Conservation (phyloP, 2,329 filamentous ascomycete genomes). For the Fusarium beomiforme region DNA sequence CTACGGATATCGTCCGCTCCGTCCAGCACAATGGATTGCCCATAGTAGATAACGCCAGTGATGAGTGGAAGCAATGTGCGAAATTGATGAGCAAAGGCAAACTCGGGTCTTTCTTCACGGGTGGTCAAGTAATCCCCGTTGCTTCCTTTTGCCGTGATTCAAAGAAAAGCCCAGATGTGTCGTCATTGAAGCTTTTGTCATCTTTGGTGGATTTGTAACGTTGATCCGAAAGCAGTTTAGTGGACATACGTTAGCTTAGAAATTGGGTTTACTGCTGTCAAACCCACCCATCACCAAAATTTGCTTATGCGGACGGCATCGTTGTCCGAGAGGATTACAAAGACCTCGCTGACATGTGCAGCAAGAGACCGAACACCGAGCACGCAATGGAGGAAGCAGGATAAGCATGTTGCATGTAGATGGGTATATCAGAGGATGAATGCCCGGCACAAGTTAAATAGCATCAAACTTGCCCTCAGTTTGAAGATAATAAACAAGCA, state of each 20-base stretch:
- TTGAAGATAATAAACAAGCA: neutral
- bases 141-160: neutral
- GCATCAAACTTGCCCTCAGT: neutral
- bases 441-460: neutral
- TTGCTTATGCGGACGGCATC: slow-evolving; percentile 1
- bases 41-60: neutral
- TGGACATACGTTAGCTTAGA: slow-evolving; percentile 19
- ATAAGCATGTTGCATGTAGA: neutral
- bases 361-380: slow-evolving; percentile 26
- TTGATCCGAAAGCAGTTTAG: neutral
- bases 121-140: too few species aligned
- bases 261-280: neutral
- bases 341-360: slow-evolving; percentile 4
- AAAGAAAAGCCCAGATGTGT: neutral
- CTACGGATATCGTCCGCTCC: neutral
- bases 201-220: slow-evolving; percentile 14
- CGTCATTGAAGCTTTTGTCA: slow-evolving; percentile 16
- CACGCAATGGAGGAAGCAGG: neutral
- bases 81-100: too few species aligned
- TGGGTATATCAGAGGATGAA: neutral
- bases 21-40: too few species aligned
- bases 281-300: neutral
- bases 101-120: fast-evolving
- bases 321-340: slow-evolving; percentile 19
- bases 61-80: fast-evolving